Conservation (phyloP, 306 rosid genomes). For the Fagus crenata region DNA sequence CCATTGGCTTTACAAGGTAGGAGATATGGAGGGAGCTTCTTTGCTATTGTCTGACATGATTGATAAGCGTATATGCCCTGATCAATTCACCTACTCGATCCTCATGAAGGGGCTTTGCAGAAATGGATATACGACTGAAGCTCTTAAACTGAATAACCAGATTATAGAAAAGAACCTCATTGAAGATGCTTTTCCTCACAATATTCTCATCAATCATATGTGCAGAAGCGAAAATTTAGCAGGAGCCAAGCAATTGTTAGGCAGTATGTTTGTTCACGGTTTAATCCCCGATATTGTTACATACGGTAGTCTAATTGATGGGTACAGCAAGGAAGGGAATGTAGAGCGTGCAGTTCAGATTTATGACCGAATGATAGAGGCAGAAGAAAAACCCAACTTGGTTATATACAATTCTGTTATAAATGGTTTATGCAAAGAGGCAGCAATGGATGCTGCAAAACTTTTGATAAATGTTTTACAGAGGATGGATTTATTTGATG, state of each 20-base stretch:
- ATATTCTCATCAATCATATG: slow-evolving; percentile 51
- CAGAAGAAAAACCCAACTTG: slow-evolving; percentile 43
- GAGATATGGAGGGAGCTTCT: slow-evolving; percentile 49
- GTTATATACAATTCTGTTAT: slow-evolving; percentile 48
- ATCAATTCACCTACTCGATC: slow-evolving; percentile 58
- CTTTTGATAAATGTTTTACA: slow-evolving; percentile 34
- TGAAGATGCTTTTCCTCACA: slow-evolving; percentile 43
- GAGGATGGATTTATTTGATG: slow-evolving; percentile 31
- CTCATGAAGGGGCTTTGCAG: slow-evolving; percentile 50
- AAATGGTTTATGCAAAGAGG: slow-evolving; percentile 48
- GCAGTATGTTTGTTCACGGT: slow-evolving; percentile 48
- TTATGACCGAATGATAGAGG: slow-evolving; percentile 43
- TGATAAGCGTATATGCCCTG: slow-evolving; percentile 41
- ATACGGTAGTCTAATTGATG: slow-evolving; percentile 49
- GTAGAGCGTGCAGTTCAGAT: slow-evolving; percentile 39
- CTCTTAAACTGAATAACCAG: slow-evolving; percentile 39
- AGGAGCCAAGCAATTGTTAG: slow-evolving; percentile 47
- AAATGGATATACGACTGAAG: slow-evolving; percentile 47
- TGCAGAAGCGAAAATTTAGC: slow-evolving; percentile 32
- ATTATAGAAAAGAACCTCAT: slow-evolving; percentile 32
- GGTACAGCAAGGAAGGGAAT: slow-evolving; percentile 46
- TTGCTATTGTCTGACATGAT: slow-evolving; percentile 50
- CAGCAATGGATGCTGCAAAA: slow-evolving; percentile 34
- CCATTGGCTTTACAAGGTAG: slow-evolving; percentile 52
- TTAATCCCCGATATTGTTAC: slow-evolving; percentile 51